Conservation (phyloP, 352 stramenopile species). For the Pythium myriotylum region DNA sequence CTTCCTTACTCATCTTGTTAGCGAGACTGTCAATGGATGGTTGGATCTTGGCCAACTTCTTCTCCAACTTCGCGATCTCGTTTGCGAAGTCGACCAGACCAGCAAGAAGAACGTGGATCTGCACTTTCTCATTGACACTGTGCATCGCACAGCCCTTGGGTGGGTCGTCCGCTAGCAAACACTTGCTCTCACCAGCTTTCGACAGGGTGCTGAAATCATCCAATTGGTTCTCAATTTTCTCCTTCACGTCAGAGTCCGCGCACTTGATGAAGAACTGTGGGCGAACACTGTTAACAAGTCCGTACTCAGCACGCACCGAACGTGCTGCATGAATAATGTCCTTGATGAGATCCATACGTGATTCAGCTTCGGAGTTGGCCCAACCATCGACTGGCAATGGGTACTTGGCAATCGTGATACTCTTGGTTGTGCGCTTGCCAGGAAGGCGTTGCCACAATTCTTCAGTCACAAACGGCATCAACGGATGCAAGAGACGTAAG, state of each 20-base stretch:
- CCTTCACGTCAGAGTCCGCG: slow-evolving; percentile 68
- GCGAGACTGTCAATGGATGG: slow-evolving; percentile 68
- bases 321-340: slow-evolving; percentile 95
- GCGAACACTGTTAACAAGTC: slow-evolving; percentile 76
- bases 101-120: slow-evolving; percentile 86
- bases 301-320: slow-evolving; percentile 92
- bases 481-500: slow-evolving; percentile 94
- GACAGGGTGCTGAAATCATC: slow-evolving; percentile 96
- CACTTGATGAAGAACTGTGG: slow-evolving; percentile 92
- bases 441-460: slow-evolving; percentile 89
- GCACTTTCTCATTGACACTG: slow-evolving; percentile 93
- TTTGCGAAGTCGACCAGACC: slow-evolving; percentile 88
- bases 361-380: slow-evolving; percentile 87
- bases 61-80: slow-evolving; percentile 90
- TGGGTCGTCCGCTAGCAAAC: slow-evolving; percentile 81
- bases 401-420: slow-evolving; percentile 84
- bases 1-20: slow-evolving; percentile 83
- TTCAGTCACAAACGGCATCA: slow-evolving; percentile 99
- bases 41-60: slow-evolving; percentile 85
- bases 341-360: slow-evolving; percentile 93
- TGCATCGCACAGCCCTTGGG: slow-evolving; percentile 92
- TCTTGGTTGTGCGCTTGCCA: slow-evolving; percentile 60
- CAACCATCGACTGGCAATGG: slow-evolving; percentile 81
- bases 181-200: slow-evolving; percentile 90
- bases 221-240: slow-evolving; percentile 77